Conservation (phyloP, 345 rosid genomes). For the Syzygium jambos region DNA sequence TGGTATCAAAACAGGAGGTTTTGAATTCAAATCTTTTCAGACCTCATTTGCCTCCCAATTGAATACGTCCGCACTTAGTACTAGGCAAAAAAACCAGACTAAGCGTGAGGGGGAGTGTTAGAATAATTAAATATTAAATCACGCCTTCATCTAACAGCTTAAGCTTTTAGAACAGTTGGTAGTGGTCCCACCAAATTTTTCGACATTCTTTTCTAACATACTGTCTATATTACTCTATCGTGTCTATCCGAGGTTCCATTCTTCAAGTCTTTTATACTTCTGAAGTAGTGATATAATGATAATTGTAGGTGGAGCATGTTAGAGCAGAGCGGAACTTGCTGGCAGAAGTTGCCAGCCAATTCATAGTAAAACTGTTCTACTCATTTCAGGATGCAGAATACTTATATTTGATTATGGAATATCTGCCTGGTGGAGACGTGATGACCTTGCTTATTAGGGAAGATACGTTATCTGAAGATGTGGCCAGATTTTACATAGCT, state of each 20-base stretch:
- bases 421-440: constrained; percentile 97
- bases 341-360: constrained; percentile 97
- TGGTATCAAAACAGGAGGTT: too few relatives aligned
- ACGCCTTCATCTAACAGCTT: too few relatives aligned
- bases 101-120: too few relatives aligned
- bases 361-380: constrained; percentile 90
- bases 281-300: not conserved
- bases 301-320: constrained; percentile 85
- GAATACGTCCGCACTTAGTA: too few relatives aligned
- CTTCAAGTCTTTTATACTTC: not conserved
- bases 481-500: constrained; percentile 84
- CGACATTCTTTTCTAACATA: not conserved
- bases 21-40: too few relatives aligned
- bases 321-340: constrained; percentile 96
- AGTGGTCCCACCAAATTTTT: too few relatives aligned
- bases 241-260: not conserved
- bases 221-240: not conserved
- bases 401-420: constrained; percentile 91
- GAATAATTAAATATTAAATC: too few relatives aligned
- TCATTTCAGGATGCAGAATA: constrained; percentile 94
- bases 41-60: too few relatives aligned
- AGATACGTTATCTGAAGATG: constrained; percentile 80
- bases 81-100: too few relatives aligned
- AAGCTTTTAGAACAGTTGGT: too few relatives aligned
- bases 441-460: constrained; percentile 94